Percentiles rank a stretch among this genome's conserved stretches.
These are phyloP conservation scores for Neonectria neomacrospora DNA, from an alignment of 2,329 filamentous ascomycete species.

Conservation along the genomic window DNA sequence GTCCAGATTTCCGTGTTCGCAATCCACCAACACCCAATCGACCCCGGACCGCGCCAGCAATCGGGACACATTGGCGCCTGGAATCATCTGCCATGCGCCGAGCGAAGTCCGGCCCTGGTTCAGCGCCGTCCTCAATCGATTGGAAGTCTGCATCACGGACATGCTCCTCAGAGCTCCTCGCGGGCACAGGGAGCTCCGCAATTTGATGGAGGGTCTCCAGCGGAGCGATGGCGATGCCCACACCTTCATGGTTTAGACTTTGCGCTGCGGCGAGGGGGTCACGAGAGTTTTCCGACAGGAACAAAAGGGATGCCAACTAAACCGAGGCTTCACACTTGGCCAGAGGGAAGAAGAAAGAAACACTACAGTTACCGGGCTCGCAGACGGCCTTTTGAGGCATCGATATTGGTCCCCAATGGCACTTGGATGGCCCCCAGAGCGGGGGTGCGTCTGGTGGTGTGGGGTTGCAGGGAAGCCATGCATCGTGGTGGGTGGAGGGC, in stretches of 20 bases:
- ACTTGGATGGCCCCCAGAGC: constrained; percentile 14
- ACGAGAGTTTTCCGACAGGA: constrained; percentile 11
- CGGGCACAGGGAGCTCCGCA: constrained; percentile 22
- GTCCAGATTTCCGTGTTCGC: constrained; percentile 64
- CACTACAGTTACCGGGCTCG: not conserved
- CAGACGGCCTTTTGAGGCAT: constrained; percentile 3
- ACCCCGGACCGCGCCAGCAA: constrained; percentile 69
- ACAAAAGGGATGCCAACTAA: not conserved
- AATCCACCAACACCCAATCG: constrained; percentile 73
- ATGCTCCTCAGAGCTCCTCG: constrained; percentile 26
- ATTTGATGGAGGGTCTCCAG: constrained; percentile 28
- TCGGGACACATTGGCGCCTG: constrained; percentile 68
- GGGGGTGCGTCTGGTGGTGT: constrained; percentile 25
- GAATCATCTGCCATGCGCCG: constrained; percentile 73
- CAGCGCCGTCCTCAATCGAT: constrained; percentile 62
- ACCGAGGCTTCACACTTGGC: not conserved
- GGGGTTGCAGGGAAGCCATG: constrained; percentile 31
- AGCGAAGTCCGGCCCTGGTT: constrained; percentile 60
- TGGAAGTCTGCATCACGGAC: constrained; percentile 56
- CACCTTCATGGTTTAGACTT: constrained; percentile 31
- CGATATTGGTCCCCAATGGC: constrained; percentile 1
- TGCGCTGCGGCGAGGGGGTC: not conserved
- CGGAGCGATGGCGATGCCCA: constrained; percentile 30
- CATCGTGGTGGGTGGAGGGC: constrained; percentile 23
- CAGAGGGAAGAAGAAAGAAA: not conserved